These are phyloP conservation scores for Spirogloea muscicola DNA, from an alignment of 139 green algal species.

Conservation along the genomic window DNA sequence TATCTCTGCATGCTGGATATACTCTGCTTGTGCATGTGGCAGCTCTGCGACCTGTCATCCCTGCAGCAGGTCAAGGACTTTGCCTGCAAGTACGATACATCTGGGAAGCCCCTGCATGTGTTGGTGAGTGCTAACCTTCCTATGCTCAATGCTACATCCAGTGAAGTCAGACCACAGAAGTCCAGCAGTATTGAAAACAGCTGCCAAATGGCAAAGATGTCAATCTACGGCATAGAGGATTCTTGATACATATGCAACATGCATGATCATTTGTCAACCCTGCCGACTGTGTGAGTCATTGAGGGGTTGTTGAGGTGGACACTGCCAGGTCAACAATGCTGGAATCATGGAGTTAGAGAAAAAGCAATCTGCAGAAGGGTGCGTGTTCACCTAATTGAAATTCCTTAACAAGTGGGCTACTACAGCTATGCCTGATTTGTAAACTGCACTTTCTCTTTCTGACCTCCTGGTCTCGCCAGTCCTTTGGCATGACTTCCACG, in stretches of 20 bases:
- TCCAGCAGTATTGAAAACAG: no score
- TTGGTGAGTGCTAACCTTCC: conserved; percentile 23
- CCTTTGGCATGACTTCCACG: neutral
- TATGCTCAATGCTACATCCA: no score
- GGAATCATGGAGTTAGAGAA: conserved; percentile 28
- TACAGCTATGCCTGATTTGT: no score
- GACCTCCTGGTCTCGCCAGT: neutral
- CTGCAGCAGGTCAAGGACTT: conserved; percentile 1
- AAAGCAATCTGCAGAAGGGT: conserved; percentile 12
- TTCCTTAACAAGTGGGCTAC: no score
- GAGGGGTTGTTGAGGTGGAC: no score
- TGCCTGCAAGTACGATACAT: neutral
- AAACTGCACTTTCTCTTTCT: neutral
- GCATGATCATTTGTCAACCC: no score
- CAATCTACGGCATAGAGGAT: no score
- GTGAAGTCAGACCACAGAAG: neutral
- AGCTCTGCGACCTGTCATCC: conserved; percentile 32
- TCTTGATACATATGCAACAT: no score
- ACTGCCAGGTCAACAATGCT: conserved; percentile 35
- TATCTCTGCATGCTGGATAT: neutral
- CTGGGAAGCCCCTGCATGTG: conserved; percentile 28
- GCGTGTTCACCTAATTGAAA: no score
- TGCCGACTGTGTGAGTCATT: no score
- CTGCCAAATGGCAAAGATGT: no score
- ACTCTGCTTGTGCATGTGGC: neutral